Evolutionary conservation across 306 rosid genomes (phyloP), one percentile per base, ranked within the genome.

Genomic region (Casuarina cunninghamiana): DNA sequence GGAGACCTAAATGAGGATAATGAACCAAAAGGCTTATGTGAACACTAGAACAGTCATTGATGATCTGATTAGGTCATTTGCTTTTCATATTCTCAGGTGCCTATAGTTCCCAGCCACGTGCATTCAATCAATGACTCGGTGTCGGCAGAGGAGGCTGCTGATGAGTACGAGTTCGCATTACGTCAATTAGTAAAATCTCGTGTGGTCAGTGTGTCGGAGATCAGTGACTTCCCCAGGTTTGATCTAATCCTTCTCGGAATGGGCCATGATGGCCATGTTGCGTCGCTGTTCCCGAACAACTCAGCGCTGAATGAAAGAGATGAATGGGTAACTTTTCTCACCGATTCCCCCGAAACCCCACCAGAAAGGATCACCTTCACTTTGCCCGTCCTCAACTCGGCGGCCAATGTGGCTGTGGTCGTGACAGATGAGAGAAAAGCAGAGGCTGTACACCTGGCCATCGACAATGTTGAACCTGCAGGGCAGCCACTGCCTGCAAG

Each of bases 351-450:
- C 15, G 84, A 90, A 78, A 94, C 98, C 39, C 99, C 99, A 50
- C 99, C 99, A 0, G 99, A 96, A 89, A 87, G 99, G 72, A 93
- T 96, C 86, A 93, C 99, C 53, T 91, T 96, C 87, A 96, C 97
- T 69, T 73, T 96, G 86, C 98, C 98, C 1, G 99, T 96, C 76
- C 91, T 96, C 89, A 96, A 96, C 88, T 96, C 96, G 5, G 96
- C 99, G 0, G 88, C 99, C 82, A 91, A 91, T 38, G 97, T 96
- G 17, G 97, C 90, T 0, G 62, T 93, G 75, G 93, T 93, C 1
- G 96, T 79, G 71, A 83, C 91, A 0, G 90, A 94, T 6, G 96
- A 91, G 49, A 76, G 80, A 87, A 96, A 90, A 80, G 98, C 97
- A 0, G 93, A 96, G 78, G 91, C 96, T 12, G 91, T 84, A n/a